Evolutionary conservation across 805 yeast genomes (phyloP).

Genomic region (Hanseniaspora osmophila): DNA sequence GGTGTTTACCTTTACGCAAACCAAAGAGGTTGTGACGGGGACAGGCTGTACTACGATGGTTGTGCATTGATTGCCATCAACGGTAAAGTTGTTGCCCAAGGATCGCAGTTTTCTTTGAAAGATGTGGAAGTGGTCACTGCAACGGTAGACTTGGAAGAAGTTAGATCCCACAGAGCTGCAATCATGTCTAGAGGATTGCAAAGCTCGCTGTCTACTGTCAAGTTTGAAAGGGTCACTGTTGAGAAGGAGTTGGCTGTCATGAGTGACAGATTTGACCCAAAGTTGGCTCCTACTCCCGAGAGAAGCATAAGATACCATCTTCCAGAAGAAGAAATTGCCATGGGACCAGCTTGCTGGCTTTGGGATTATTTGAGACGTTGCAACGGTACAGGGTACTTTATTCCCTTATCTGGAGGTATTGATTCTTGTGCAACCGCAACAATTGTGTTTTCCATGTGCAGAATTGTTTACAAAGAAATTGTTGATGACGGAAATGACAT

Average conservation of each 20-base stretch:
- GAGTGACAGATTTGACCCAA: constrained; percentile 44
- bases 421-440: constrained; percentile 96
- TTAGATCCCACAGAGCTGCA: constrained; percentile 63
- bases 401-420: constrained; percentile 93
- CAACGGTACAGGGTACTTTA: constrained; percentile 77
- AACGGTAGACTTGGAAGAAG: constrained; percentile 85
- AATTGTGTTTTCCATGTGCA: constrained; percentile 88
- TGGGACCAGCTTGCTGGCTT: constrained; percentile 98
- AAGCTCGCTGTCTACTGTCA: constrained; percentile 25
- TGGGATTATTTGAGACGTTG: constrained; percentile 96
- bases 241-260: constrained; percentile 55
- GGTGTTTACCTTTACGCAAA: constrained; percentile 89
- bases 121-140: constrained; percentile 96
- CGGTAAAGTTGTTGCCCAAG: constrained; percentile 87
- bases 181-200: constrained; percentile 67
- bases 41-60: constrained; percentile 90
- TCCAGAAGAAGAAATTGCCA: constrained; percentile 93
- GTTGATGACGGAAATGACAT: constrained; percentile 52
- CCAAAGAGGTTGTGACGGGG: constrained; percentile 98
- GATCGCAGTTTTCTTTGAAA: constrained; percentile 70
- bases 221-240: constrained; percentile 41
- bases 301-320: constrained; percentile 45
- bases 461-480: constrained; percentile 55
- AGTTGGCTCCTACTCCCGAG: constrained; percentile 41
- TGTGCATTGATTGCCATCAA: constrained; percentile 89